These are phyloP conservation scores for Backusella parvicylindrica DNA, from an alignment of 192 early-diverging fungal species.

Conservation along the genomic window DNA sequence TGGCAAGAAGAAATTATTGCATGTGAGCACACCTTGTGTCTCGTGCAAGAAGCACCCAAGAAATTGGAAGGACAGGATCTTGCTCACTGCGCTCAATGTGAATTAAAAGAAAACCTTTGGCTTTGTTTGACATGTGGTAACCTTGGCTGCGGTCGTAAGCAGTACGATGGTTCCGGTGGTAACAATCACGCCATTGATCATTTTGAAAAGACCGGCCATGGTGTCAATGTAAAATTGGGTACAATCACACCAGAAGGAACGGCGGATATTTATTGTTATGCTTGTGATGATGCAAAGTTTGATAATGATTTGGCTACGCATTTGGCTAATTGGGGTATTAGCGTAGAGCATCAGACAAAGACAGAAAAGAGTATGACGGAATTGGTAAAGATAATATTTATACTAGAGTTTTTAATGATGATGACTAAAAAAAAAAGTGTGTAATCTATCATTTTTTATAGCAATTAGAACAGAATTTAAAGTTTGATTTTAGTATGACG, in stretches of 20 bases:
- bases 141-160: conserved; percentile 90
- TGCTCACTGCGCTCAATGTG: conserved; percentile 79
- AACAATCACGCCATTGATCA: conserved; percentile 92
- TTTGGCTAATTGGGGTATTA: conserved; percentile 87
- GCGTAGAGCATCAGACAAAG: conserved; percentile 76
- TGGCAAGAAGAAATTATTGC: conserved; percentile 85
- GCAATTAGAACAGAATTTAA: conserved; percentile 95
- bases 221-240: conserved; percentile 86
- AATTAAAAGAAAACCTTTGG: conserved; percentile 93
- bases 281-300: conserved; percentile 76
- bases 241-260: conserved; percentile 97
- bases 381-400: too few species aligned
- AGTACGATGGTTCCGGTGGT: conserved; percentile 89
- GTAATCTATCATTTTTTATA: conserved; percentile 19
- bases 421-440: not conserved
- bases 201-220: conserved; percentile 77
- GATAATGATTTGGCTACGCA: conserved; percentile 79
- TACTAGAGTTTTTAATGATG: not conserved
- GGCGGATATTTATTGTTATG: conserved; percentile 88
- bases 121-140: conserved; percentile 92
- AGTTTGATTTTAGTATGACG: conserved; percentile 97
- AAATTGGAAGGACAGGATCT: conserved; percentile 46
- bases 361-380: conserved; percentile 91
- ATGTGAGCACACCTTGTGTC: conserved; percentile 75
- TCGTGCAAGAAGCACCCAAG: conserved; percentile 62